Percentiles rank a stretch among this genome's conserved stretches.
Conservation (phyloP, 139 green algal species). For the Asterochloris sp. region DNA sequence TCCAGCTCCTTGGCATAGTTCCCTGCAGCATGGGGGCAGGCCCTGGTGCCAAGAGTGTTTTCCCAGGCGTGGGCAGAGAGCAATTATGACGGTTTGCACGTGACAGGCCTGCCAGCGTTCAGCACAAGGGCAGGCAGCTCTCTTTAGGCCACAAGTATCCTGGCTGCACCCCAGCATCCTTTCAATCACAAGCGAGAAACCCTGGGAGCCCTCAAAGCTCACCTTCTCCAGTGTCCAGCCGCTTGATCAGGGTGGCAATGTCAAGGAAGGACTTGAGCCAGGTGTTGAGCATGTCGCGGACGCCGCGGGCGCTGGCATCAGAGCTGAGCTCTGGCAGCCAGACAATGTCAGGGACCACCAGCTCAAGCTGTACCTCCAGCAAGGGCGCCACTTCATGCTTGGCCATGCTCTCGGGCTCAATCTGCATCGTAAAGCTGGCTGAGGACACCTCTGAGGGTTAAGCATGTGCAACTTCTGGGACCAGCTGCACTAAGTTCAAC, state of each 20-base stretch:
- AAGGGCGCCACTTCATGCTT: constrained; percentile 64
- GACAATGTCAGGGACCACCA: constrained; percentile 70
- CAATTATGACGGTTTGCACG: no score
- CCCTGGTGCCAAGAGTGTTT: no score
- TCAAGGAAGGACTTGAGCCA: constrained; percentile 79
- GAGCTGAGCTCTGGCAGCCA: constrained; percentile 76
- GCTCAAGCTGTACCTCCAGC: constrained; percentile 81
- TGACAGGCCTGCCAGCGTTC: no score
- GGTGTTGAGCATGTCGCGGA: constrained; percentile 70
- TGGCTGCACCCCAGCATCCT: no score
- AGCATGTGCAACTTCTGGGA: no score
- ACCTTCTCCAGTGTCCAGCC: constrained; percentile 80
- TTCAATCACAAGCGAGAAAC: no score
- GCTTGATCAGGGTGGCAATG: constrained; percentile 71
- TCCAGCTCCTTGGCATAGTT: constrained; percentile 88
- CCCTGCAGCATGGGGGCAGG: constrained; percentile 23
- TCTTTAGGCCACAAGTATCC: no score
- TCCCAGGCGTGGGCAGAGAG: no score
- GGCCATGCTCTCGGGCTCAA: constrained; percentile 64
- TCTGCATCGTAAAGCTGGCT: constrained; percentile 28
- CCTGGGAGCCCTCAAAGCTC: neutral
- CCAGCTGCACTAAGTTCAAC: no score
- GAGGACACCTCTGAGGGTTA: no score
- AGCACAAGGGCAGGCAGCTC: no score
- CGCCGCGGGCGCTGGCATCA: constrained; percentile 21